Conservation (phyloP, 768 basidiomycete genomes). For the Trametes cinnabarina region DNA sequence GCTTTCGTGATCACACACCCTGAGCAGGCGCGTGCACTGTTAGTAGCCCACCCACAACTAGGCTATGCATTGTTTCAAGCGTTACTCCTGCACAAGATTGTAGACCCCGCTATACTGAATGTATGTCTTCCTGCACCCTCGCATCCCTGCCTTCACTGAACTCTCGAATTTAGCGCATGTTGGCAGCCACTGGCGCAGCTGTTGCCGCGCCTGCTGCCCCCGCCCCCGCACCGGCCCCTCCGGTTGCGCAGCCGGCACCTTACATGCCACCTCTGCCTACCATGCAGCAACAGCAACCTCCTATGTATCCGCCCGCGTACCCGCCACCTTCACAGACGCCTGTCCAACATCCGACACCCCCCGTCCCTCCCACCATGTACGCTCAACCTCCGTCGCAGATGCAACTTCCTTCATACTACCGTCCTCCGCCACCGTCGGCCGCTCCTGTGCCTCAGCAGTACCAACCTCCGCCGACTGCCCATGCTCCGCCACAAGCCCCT, state of each 20-base stretch:
- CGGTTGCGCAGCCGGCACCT: slow-evolving; percentile 20
- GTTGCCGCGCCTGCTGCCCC: slow-evolving; percentile 16
- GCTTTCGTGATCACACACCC: slow-evolving; percentile 90
- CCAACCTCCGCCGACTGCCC: slow-evolving; percentile 26
- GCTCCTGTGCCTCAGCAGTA: slow-evolving; percentile 30
- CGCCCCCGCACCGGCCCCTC: slow-evolving; percentile 10
- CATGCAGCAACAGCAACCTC: slow-evolving; percentile 31
- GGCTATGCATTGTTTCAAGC: slow-evolving; percentile 97
- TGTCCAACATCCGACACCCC: slow-evolving; percentile 24
- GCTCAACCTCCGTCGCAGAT: slow-evolving; percentile 25
- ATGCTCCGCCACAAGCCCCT: slow-evolving; percentile 32
- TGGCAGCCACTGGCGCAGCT: slow-evolving; percentile 39
- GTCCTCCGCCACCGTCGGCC: slow-evolving; percentile 31
- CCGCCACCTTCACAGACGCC: slow-evolving; percentile 19
- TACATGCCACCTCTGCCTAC: slow-evolving; percentile 5
- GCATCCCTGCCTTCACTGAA: not conserved
- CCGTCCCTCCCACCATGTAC: slow-evolving; percentile 27
- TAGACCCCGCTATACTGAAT: slow-evolving; percentile 82
- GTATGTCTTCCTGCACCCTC: slow-evolving; percentile 35
- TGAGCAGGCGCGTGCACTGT: slow-evolving; percentile 79
- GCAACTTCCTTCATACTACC: slow-evolving; percentile 23
- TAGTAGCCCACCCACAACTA: slow-evolving; percentile 85
- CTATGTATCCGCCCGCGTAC: slow-evolving; percentile 16
- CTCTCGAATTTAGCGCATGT: slow-evolving; percentile 42
- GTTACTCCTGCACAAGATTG: slow-evolving; percentile 88